A percentile compares a stretch with the other conserved stretches of the same genome.
phyloP scores from a whole-genome alignment of 2,329 filamentous ascomycete species.

The Myriosclerotinia duriaeana region DNA sequence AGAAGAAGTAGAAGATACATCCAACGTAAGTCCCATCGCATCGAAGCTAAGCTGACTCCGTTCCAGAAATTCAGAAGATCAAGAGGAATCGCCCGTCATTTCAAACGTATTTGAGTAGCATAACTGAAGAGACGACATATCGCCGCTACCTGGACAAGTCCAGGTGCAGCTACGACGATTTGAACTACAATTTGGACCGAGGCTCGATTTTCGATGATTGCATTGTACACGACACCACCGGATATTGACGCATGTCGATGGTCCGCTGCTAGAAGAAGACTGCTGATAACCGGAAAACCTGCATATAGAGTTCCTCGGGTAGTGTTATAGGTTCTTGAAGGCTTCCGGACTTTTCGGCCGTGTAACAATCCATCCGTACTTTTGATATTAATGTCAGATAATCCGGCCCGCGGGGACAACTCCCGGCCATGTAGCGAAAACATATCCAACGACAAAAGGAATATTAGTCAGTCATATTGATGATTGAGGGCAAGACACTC shows the following conservation, averaged over 20 bases:
- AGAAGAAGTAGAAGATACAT: conserved; percentile 3
- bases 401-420: not conserved
- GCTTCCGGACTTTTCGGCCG: not conserved
- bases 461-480: not conserved
- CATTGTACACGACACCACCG: not conserved
- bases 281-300: conserved; percentile 16
- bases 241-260: not conserved
- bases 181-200: conserved; percentile 24
- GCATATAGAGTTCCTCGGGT: not conserved
- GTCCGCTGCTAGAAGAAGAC: conserved; percentile 14
- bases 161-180: conserved; percentile 20
- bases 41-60: not conserved
- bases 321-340: not conserved
- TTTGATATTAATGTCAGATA: not conserved
- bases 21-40: conserved; percentile 21
- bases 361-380: not conserved
- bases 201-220: conserved; percentile 21
- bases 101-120: conserved; percentile 18
- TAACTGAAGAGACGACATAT: conserved; percentile 23
- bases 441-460: not conserved
- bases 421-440: not conserved
- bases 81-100: not conserved
- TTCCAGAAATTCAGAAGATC: conserved; percentile 23
- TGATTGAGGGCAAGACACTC: not conserved
- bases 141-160: conserved; percentile 12